Evolutionary conservation across 441 rosid species (phyloP), one percentile per base, ranked within the genome.

Genomic region (Jatropha podagrica): DNA sequence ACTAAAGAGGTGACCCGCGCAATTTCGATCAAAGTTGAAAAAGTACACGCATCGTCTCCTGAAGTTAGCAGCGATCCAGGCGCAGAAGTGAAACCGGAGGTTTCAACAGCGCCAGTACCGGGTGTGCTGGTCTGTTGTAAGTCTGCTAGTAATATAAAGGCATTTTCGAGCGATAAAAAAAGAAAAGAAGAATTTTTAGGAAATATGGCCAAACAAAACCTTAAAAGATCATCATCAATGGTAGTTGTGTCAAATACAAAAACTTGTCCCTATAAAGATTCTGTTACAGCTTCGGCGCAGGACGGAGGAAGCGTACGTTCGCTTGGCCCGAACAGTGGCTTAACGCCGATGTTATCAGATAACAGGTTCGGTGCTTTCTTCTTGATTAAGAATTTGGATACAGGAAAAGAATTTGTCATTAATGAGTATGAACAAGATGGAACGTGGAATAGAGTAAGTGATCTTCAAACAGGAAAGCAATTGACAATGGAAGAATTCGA

Each of bases 401-500:
- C 98, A 0, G 98, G 96, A 0, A 90, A 88, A 49, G 99, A 93
- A 58, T 95, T 95, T 48, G 74, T 95, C 17, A 98, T 95, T 11
- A 92, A 95, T 7, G 99, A 92, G 85, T 90, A 85, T 55, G 82
- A 84, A 60, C 89, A 89, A 59, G 87, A 95, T 71, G 98, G 97
- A 20, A 90, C 82, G 92, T 95, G 99, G 98, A 95, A 93, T 73
- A 87, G 88, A 80, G 86, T 95, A 26, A 93, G 97, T 68, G 99
- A 95, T 88, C 84, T 93, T 51, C 96, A 95, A 44, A 95, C 99
- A 0, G 99, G 99, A 72, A 92, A 95, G 89, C 91, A 93, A 54
- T 79, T 95, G 23, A 95, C 98, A 2, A 80, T 93, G 88, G 98
- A 95, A 77, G 99, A 95, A 65, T 95, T 95, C 65, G 98, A 95